These are phyloP conservation scores for Tricholoma flavovirens DNA, from an alignment of 768 basidiomycete genomes.

Conservation along the genomic window DNA sequence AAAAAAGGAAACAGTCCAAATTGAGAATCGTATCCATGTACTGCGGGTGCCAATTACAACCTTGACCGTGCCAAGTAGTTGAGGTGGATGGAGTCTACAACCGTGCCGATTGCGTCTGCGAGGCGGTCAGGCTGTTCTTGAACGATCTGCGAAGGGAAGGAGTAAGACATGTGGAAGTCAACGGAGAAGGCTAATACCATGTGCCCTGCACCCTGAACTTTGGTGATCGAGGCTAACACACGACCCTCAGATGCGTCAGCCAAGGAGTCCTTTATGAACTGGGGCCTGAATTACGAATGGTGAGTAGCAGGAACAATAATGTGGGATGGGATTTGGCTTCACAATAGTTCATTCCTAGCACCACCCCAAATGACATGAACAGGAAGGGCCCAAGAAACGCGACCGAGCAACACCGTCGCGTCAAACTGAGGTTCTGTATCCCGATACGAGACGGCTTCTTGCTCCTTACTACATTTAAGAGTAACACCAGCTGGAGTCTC, in stretches of 20 bases:
- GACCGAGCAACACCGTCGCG: slow-evolving; percentile 26
- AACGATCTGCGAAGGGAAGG: slow-evolving; percentile 26
- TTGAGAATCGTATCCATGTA: not conserved
- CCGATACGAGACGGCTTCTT: slow-evolving; percentile 42
- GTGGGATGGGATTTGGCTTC: not conserved
- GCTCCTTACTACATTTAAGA: slow-evolving; percentile 39
- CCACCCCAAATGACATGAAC: slow-evolving; percentile 46
- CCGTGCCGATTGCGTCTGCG: slow-evolving; percentile 28
- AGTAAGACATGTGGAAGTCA: not conserved
- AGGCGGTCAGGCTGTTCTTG: slow-evolving; percentile 39
- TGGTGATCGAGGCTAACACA: slow-evolving; percentile 35
- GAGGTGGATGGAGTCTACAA: slow-evolving; percentile 24
- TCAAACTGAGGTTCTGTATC: slow-evolving; percentile 41
- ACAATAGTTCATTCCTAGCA: slow-evolving; percentile 39
- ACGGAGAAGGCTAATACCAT: slow-evolving; percentile 25
- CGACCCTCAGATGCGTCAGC: slow-evolving; percentile 35
- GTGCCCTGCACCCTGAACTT: slow-evolving; percentile 41
- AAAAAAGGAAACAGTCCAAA: not conserved
- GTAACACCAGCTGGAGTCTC: slow-evolving; percentile 22
- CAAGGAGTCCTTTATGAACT: slow-evolving; percentile 39
- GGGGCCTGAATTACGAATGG: slow-evolving; percentile 27
- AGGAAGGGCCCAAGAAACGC: slow-evolving; percentile 30
- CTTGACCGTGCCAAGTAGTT: not conserved
- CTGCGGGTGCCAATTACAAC: not conserved
- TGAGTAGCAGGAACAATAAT: not conserved